Conservation (phyloP, 345 rosid genomes). For the Brassica cretica region DNA sequence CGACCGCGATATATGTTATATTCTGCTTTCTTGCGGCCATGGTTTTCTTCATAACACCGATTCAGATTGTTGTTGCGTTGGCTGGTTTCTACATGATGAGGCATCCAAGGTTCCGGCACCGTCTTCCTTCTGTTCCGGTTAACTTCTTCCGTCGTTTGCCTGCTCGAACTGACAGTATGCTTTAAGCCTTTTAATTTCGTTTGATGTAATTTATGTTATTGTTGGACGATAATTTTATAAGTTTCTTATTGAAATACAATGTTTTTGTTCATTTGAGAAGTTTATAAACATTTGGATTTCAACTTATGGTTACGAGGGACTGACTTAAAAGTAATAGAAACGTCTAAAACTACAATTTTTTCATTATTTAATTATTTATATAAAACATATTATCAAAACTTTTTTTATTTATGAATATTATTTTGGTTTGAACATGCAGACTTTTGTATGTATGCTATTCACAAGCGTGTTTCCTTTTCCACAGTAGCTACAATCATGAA, state of each 20-base stretch:
- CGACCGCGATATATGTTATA: slow-evolving; percentile 63
- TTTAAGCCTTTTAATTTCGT: slow-evolving; percentile 36
- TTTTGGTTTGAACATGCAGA: too few relatives aligned
- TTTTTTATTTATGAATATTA: too few relatives aligned
- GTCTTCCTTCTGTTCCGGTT: slow-evolving; percentile 78
- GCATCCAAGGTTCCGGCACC: slow-evolving; percentile 89
- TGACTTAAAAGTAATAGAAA: too few relatives aligned
- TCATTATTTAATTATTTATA: too few relatives aligned
- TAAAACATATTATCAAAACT: too few relatives aligned
- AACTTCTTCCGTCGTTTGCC: slow-evolving; percentile 98
- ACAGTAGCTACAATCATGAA: too few relatives aligned
- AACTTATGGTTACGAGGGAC: not conserved
- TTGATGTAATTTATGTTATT: not conserved
- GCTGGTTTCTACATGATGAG: slow-evolving; percentile 79
- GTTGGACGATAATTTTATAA: not conserved
- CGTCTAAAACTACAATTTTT: too few relatives aligned
- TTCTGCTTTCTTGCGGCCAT: slow-evolving; percentile 86
- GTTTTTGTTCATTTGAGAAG: not conserved
- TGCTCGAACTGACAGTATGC: slow-evolving; percentile 86
- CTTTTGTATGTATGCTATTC: too few relatives aligned
- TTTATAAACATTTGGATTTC: not conserved
- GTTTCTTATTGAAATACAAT: not conserved
- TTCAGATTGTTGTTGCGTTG: slow-evolving; percentile 77
- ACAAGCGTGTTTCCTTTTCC: too few relatives aligned
- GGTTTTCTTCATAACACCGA: slow-evolving; percentile 84